These are phyloP conservation scores for Malus fusca DNA, from an alignment of 306 rosid genomes.

Conservation along the genomic window DNA sequence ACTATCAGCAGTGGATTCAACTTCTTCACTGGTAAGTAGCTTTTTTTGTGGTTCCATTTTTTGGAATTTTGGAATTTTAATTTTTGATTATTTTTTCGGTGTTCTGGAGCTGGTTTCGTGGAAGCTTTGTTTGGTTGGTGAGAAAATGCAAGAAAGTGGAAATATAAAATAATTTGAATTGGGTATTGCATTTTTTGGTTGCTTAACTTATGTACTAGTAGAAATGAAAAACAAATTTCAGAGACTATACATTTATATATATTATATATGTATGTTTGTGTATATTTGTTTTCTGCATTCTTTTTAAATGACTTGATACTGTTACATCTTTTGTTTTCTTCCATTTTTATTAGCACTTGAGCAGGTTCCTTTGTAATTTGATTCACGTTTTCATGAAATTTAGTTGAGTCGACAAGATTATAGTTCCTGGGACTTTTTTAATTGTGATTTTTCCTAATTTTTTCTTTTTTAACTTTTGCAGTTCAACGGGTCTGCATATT, in stretches of 20 bases:
- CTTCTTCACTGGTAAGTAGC: slow-evolving; percentile 21
- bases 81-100: no score
- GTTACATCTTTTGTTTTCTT: neutral
- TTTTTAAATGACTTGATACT: neutral
- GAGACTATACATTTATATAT: no score
- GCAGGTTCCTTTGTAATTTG: neutral
- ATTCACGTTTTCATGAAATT: neutral
- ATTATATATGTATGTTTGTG: neutral
- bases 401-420: neutral
- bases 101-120: neutral
- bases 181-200: neutral
- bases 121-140: slow-evolving; percentile 3
- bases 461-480: neutral
- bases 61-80: neutral
- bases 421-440: neutral
- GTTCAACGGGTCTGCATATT: neutral
- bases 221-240: neutral
- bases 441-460: neutral
- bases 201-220: neutral
- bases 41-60: slow-evolving; percentile 1
- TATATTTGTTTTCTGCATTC: neutral
- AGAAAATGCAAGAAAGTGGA: slow-evolving; percentile 6
- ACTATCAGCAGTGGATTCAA: neutral
- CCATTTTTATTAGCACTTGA: neutral
- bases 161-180: neutral